Base-by-base conservation (phyloP, 1,139 yeast species). In the Nakaseomyces uthaithaninus region DNA sequence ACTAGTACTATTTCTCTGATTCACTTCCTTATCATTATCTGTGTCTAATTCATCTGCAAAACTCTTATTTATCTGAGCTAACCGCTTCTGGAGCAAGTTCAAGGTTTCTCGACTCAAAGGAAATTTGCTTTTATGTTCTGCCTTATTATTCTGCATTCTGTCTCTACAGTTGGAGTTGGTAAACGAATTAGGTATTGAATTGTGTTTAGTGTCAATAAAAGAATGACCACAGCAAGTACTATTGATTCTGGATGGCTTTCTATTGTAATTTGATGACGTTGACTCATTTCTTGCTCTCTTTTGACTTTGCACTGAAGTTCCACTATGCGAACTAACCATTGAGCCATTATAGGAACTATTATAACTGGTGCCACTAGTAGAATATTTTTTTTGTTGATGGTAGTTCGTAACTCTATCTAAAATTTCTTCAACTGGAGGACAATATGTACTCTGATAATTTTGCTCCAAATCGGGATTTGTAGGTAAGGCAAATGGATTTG, bases 401-500 rank as follows among this genome's bases (percentile, higher is more conserved):
- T 31, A 31, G 7, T 20, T 25, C 19, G 5, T 16, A 4, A 20
- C 25, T n/a, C 35, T 19, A 4, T 14, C 17, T 12, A 31, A 8
- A 4, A 31, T 17, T n/a, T 31, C 25, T 7, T 19, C 35, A 3
- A 31, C 12, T 4, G 35, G 8, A 19, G 25, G 25, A 22, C 11
- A 22, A 11, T 22, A 22, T 8, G 10, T 22, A 22, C 10, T 8
- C 11, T 8, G 8, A 8, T 8, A 11, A 22, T 22, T 22, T 22
- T 22, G 25, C 8, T 11, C 11, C 10, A 18, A n/a, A 17, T 17
- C 23, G 8, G 16, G 16, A 18, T 18, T 28, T 4, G 33, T 20
- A 8, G 33, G 33, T 4, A 28, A n/a, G 4, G 27, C 22, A 50
- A 79, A 77, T 16, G 82, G 82, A 51, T 78, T 80, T 41, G 75